phyloP scores from a whole-genome alignment of 2,329 filamentous ascomycete genomes.

The Cordyceps militaris region DNA sequence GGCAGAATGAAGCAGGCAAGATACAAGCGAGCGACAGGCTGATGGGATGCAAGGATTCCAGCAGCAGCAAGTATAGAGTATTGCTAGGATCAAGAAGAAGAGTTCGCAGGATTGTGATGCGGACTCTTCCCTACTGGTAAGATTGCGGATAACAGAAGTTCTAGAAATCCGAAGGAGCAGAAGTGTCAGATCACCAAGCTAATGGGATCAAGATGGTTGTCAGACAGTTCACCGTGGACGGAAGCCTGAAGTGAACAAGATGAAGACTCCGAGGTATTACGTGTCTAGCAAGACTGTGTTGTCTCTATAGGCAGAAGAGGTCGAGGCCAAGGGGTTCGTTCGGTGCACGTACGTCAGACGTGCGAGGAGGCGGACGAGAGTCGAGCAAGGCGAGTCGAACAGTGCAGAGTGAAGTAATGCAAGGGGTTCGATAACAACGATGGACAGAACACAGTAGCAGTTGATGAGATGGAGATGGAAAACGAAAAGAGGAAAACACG shows the following conservation, averaged over 20 bases:
- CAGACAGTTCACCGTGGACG: not conserved
- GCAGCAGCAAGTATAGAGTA: not conserved
- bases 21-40: constrained; percentile 3
- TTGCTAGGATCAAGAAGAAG: constrained; percentile 1
- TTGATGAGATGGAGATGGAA: not conserved
- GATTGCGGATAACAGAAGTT: constrained; percentile 1
- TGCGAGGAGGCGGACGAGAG: not conserved
- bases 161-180: not conserved
- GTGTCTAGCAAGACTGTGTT: constrained; percentile 6
- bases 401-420: constrained; percentile 1
- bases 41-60: not conserved
- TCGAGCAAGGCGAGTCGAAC: not conserved
- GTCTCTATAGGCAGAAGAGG: constrained; percentile 10
- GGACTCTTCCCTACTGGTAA: constrained; percentile 8
- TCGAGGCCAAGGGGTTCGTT: constrained; percentile 1
- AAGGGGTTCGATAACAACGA: constrained; percentile 6
- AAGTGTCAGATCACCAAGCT: constrained; percentile 10
- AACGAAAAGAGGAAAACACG: constrained; percentile 2
- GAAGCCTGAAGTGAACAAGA: not conserved
- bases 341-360: constrained; percentile 6
- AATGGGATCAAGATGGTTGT: constrained; percentile 9
- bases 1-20: not conserved
- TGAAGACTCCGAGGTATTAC: constrained; percentile 7
- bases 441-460: not conserved
- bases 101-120: not conserved